Evolutionary conservation across 73 alveolate genomes (phyloP), one percentile per base, ranked within the genome.

Genomic region (Halteria grandinella): DNA sequence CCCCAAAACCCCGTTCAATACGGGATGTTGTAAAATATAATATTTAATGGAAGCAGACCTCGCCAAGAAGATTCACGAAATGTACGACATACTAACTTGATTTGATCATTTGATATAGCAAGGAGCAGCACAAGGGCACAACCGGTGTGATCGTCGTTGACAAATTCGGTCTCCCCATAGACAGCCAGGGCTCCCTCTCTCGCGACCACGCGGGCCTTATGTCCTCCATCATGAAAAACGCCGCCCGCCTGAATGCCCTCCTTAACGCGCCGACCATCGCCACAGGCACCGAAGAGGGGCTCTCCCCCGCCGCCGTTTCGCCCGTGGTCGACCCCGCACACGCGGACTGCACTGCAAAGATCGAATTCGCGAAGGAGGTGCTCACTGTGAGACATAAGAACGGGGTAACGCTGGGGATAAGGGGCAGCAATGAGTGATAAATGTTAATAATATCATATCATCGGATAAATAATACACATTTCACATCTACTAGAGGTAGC

Each of bases 181-280:
- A 60, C 24, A 60, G 77, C 28, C 28, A 60, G 23, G 77, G 77
- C 18, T 25, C 37, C 36, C 43, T 60, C 24, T 55, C 37, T 39
- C 37, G 43, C 7, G 7, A 34, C n/a, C 24, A 36, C 18, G 43
- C 60, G 37, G 77, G 77, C 14, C 6, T 60, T 8, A 37, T 60
- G 10, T 60, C 77, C 10, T 60, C 77, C n/a, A 60, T 60, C 7
- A 60, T 60, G 77, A 60, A 60, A 59, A 60, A 60, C 29, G 77
- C 77, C 5, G 77, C 77, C 5, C 37, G 24, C 24, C 58, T 60
- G 2, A 59, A 36, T 23, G 43, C 37, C 48, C 37, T 60, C 36
- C 27, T 60, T 3, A n/a, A n/a, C n/a, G n/a, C n/a, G n/a, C n/a
- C n/a, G n/a, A n/a, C n/a, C n/a, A n/a, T n/a, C n/a, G n/a, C n/a